These are phyloP conservation scores for Citrus trifoliata DNA, from an alignment of 345 rosid genomes.

Conservation along the genomic window DNA sequence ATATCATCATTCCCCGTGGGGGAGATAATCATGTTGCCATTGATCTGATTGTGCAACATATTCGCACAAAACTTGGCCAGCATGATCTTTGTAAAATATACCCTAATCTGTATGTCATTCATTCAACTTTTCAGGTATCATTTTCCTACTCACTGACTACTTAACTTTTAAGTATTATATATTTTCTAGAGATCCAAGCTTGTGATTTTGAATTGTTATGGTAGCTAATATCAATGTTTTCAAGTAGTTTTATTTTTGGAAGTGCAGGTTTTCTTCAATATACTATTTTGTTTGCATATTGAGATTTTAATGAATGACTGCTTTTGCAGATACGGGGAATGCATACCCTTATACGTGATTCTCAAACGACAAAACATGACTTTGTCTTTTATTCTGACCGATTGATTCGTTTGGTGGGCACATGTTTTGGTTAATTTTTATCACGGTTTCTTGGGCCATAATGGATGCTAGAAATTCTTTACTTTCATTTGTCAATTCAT, in stretches of 20 bases:
- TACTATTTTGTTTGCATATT: neutral
- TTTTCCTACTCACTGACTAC: constrained; percentile 1
- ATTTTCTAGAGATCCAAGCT: neutral
- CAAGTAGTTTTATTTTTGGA: neutral
- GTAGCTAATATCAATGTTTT: neutral
- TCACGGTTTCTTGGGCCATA: constrained; percentile 10
- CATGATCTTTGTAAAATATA: constrained; percentile 98
- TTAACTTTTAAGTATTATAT: neutral
- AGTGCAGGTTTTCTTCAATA: neutral
- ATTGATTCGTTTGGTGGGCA: constrained; percentile 90
- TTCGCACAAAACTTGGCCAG: constrained; percentile 94
- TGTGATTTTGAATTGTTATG: neutral
- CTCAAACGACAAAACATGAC: constrained; percentile 92
- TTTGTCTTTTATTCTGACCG: constrained; percentile 94
- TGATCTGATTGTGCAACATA: constrained; percentile 98
- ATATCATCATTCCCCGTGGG: constrained; percentile 98
- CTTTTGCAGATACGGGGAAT: constrained; percentile 88
- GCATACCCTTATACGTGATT: constrained; percentile 98
- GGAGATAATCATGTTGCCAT: constrained; percentile 98
- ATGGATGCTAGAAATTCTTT: constrained; percentile 3
- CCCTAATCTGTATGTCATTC: constrained; percentile 88
- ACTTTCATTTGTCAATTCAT: neutral
- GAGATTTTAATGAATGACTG: neutral
- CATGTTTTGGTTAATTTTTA: constrained; percentile 9
- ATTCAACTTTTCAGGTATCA: constrained; percentile 94